A percentile compares a stretch with the other conserved stretches of the same genome.
phyloP scores from a whole-genome alignment of 805 yeast genomes.

The Lipomyces spencermartinsiae region DNA sequence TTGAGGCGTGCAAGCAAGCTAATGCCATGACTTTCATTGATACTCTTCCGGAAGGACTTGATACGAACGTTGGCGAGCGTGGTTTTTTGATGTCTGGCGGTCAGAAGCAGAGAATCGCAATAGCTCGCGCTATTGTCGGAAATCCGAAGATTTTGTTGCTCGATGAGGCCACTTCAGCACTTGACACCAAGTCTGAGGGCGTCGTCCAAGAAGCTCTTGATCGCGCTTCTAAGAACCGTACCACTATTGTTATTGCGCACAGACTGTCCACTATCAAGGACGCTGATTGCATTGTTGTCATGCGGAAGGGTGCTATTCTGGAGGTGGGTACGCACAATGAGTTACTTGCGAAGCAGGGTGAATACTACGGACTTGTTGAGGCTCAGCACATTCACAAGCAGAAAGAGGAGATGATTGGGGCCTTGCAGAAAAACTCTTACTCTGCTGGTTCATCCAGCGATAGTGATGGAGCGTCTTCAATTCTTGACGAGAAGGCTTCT shows the following conservation, averaged over 20 bases:
- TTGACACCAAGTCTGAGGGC: slow-evolving; percentile 67
- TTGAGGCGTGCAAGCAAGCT: slow-evolving; percentile 56
- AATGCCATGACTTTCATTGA: slow-evolving; percentile 58
- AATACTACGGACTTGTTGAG: slow-evolving; percentile 42
- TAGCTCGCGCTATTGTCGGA: slow-evolving; percentile 63
- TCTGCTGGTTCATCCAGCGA: neutral
- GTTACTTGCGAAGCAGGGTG: slow-evolving; percentile 40
- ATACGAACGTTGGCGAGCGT: slow-evolving; percentile 55
- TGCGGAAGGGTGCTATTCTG: slow-evolving; percentile 53
- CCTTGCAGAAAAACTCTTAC: slow-evolving; percentile 9
- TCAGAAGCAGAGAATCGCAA: slow-evolving; percentile 66
- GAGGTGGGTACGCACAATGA: slow-evolving; percentile 48
- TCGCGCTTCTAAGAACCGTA: slow-evolving; percentile 43
- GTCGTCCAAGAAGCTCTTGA: slow-evolving; percentile 60
- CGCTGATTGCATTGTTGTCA: slow-evolving; percentile 56
- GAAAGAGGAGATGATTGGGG: slow-evolving; percentile 33
- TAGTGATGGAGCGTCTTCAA: slow-evolving; percentile 11
- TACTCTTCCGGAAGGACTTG: slow-evolving; percentile 59
- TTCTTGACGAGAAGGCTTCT: slow-evolving; percentile 14
- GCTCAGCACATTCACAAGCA: slow-evolving; percentile 41
- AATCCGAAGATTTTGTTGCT: slow-evolving; percentile 62
- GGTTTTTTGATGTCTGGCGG: slow-evolving; percentile 71
- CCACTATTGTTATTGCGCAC: slow-evolving; percentile 61
- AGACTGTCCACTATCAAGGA: slow-evolving; percentile 57
- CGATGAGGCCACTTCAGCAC: slow-evolving; percentile 72